Percentiles rank a stretch among this genome's conserved stretches.
Conservation (phyloP, 345 rosid species). For the Eucalyptus urophylla region DNA sequence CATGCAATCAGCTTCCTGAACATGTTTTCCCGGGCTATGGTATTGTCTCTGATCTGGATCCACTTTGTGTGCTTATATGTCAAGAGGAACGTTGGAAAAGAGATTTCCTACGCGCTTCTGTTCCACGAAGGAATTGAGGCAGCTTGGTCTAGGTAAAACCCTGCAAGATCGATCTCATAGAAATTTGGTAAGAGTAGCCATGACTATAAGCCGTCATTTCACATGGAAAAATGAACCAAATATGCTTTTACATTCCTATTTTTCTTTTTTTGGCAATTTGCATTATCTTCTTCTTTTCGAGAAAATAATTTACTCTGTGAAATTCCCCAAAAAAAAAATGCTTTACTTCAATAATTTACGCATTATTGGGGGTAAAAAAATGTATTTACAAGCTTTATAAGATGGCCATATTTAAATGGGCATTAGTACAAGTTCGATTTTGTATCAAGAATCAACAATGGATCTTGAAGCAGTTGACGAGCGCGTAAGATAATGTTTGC, state of each 20-base stretch:
- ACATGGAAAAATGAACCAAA: background rate
- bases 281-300: background rate
- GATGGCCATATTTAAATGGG: background rate
- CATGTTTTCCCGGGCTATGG: background rate
- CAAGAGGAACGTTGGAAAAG: background rate
- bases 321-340: background rate
- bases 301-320: background rate
- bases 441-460: background rate
- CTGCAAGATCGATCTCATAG: background rate
- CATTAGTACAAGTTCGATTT: no score
- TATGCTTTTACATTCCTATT: background rate
- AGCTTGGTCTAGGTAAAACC: background rate
- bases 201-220: background rate
- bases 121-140: background rate
- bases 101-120: background rate
- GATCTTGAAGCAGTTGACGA: background rate
- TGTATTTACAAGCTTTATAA: background rate
- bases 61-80: background rate
- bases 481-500: background rate
- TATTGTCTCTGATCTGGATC: background rate
- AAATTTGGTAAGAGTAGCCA: background rate
- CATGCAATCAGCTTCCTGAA: background rate
- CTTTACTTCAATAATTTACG: background rate
- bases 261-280: background rate
- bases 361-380: background rate